These are phyloP conservation scores for Myochromella boudieri DNA, from an alignment of 768 basidiomycete genomes.

Conservation along the genomic window DNA sequence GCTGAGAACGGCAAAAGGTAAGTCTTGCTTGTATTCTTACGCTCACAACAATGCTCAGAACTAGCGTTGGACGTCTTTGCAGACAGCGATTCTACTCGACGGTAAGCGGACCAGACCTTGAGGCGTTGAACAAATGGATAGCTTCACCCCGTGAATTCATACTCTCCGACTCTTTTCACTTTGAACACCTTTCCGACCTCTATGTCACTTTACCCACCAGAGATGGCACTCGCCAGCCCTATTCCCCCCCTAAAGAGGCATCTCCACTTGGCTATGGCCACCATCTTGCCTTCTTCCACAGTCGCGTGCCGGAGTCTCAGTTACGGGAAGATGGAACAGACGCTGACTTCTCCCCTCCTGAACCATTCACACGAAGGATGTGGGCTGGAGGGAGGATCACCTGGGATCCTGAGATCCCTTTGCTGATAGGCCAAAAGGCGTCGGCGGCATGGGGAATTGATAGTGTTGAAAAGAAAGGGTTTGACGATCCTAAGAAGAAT, in stretches of 20 bases:
- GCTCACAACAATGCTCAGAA: constrained; percentile 20
- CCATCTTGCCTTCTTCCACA: constrained; percentile 76
- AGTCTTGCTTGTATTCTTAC: too few species aligned
- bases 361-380: constrained; percentile 77
- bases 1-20: too few species aligned
- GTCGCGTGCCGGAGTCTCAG: constrained; percentile 52
- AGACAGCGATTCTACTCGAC: constrained; percentile 16
- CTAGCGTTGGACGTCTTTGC: constrained; percentile 4
- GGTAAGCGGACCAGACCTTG: constrained; percentile 11
- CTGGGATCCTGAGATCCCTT: constrained; percentile 50
- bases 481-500: constrained; percentile 43
- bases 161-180: constrained; percentile 48
- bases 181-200: constrained; percentile 62
- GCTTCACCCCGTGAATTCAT: constrained; percentile 43
- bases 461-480: constrained; percentile 62
- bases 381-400: constrained; percentile 74
- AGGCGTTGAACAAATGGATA: constrained; percentile 56
- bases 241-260: constrained; percentile 37
- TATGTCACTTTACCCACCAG: constrained; percentile 74
- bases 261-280: constrained; percentile 58
- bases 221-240: constrained; percentile 52
- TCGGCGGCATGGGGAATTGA: constrained; percentile 47
- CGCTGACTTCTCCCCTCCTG: constrained; percentile 67
- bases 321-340: constrained; percentile 75
- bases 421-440: constrained; percentile 56